Conservation (phyloP, 805 yeast genomes). For the Hanseniaspora osmophila region DNA sequence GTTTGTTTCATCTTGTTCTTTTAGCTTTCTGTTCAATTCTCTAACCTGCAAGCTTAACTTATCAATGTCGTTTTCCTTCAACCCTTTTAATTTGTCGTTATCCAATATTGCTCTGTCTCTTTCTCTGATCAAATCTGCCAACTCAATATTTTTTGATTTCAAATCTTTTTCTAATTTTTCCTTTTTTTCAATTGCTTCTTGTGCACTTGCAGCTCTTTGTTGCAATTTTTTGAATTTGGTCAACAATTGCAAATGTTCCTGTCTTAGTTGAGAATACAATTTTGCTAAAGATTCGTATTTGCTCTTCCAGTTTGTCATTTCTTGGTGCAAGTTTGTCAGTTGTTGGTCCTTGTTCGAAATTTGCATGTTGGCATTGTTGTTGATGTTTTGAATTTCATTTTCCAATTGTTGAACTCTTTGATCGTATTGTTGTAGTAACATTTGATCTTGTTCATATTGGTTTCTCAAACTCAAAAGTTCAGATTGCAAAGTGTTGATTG, state of each 20-base stretch:
- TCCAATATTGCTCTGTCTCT: conserved; percentile 81
- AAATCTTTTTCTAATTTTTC: conserved; percentile 72
- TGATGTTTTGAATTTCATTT: conserved; percentile 46
- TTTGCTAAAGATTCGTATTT: conserved; percentile 85
- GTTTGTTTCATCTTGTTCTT: conserved; percentile 46
- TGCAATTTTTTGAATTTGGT: conserved; percentile 68
- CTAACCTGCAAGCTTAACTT: conserved; percentile 49
- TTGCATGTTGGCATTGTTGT: conserved; percentile 57
- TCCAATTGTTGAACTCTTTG: conserved; percentile 71
- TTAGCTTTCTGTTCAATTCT: conserved; percentile 42
- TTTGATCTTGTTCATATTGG: conserved; percentile 77
- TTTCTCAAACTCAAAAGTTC: conserved; percentile 61
- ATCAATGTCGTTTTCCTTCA: conserved; percentile 52
- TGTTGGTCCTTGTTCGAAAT: conserved; percentile 65
- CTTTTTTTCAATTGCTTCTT: conserved; percentile 73
- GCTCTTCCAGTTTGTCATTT: conserved; percentile 61
- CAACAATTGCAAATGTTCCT: conserved; percentile 73
- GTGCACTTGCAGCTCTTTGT: conserved; percentile 78
- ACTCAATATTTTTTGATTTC: conserved; percentile 72
- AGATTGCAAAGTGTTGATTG: conserved; percentile 69
- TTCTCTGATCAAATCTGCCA: conserved; percentile 79
- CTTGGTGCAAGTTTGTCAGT: conserved; percentile 53
- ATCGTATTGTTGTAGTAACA: conserved; percentile 76
- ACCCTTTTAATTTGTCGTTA: conserved; percentile 46
- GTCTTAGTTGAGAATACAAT: conserved; percentile 78